These are phyloP conservation scores for Wickerhamiella kurtzmanii DNA, from an alignment of 805 yeast genomes.

Conservation along the genomic window DNA sequence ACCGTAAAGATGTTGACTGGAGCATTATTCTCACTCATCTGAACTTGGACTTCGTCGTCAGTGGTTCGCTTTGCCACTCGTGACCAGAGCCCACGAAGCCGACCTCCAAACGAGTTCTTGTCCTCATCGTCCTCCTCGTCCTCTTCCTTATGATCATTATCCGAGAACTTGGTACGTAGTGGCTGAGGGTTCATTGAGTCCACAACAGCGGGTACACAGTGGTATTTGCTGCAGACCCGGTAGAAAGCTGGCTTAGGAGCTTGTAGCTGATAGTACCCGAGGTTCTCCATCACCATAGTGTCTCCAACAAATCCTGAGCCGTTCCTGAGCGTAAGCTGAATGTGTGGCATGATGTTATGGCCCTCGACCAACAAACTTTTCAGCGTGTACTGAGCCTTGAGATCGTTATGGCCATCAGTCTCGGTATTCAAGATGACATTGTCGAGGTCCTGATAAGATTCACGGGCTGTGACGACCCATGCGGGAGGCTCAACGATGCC, in stretches of 20 bases:
- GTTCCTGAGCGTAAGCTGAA: constrained; percentile 24
- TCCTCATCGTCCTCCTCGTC: not conserved
- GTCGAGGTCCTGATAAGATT: constrained; percentile 47
- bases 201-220: not conserved
- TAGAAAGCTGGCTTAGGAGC: constrained; percentile 56
- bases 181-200: not conserved
- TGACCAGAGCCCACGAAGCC: too few relatives aligned
- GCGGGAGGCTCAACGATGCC: constrained; percentile 49
- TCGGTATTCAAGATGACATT: constrained; percentile 38
- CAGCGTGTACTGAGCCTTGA: constrained; percentile 38
- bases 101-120: not conserved
- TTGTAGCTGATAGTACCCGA: constrained; percentile 73
- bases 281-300: constrained; percentile 61
- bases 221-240: constrained; percentile 21
- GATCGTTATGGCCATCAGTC: constrained; percentile 17
- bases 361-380: constrained; percentile 57
- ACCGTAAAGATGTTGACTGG: constrained; percentile 69
- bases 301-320: constrained; percentile 25
- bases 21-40: constrained; percentile 30
- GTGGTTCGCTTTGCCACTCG: too few relatives aligned
- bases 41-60: not conserved
- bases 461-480: constrained; percentile 51
- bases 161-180: not conserved
- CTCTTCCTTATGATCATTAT: not conserved
- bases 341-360: constrained; percentile 33